These are phyloP conservation scores for Exsudoporus floridanus DNA, from an alignment of 1,284 basidiomycete genomes.

Conservation along the genomic window DNA sequence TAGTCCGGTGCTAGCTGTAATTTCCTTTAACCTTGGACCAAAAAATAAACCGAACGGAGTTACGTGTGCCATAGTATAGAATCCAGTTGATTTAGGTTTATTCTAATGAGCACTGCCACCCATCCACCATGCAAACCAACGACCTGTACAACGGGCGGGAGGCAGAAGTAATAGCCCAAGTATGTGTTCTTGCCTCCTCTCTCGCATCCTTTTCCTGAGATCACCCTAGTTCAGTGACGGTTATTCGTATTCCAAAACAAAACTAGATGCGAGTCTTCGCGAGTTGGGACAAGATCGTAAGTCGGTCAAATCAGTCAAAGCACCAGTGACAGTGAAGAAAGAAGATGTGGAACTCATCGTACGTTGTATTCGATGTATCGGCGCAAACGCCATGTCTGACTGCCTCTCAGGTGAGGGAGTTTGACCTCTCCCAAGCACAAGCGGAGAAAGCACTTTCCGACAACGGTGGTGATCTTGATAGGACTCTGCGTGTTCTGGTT, in stretches of 20 bases:
- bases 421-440: conserved; percentile 45
- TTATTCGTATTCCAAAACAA: conserved; percentile 49
- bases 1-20: conserved; percentile 32
- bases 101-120: conserved; percentile 28
- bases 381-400: conserved; percentile 2
- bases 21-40: conserved; percentile 20
- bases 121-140: conserved; percentile 20
- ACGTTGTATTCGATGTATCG: conserved; percentile 18
- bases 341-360: conserved; percentile 53
- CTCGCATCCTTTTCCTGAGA: conserved; percentile 7
- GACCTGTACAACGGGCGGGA: conserved; percentile 32
- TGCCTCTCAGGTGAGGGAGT: conserved; percentile 42
- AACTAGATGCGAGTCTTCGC: conserved; percentile 48
- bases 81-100: background rate
- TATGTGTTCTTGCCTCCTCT: conserved; percentile 2
- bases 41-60: conserved; percentile 14
- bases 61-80: no score
- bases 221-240: conserved; percentile 46
- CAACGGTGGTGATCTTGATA: conserved; percentile 32
- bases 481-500: conserved; percentile 28
- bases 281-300: conserved; percentile 30
- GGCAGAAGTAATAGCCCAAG: conserved; percentile 33
- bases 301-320: conserved; percentile 33
- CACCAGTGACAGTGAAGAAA: conserved; percentile 35
- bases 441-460: conserved; percentile 46